Evolutionary conservation across 495 filamentous ascomycete genomes (phyloP).

Genomic region (Letharia columbiana): DNA sequence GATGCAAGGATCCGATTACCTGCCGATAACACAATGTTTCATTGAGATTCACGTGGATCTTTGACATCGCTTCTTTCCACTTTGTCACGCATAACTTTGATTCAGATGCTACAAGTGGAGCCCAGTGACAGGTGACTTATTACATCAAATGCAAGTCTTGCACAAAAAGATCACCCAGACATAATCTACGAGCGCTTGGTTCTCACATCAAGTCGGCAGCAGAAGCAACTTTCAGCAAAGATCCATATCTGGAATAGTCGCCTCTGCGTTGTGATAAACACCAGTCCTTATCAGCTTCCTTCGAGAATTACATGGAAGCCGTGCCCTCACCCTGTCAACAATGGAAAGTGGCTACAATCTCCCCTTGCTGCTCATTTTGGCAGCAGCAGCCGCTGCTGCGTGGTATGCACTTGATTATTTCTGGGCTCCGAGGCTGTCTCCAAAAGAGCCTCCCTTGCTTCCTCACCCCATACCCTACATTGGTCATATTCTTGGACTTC

Average conservation of each 20-base stretch:
- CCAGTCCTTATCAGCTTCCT: not conserved
- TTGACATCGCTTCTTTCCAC: too few relatives aligned
- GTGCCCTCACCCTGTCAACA: not conserved
- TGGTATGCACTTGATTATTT: slow-evolving; percentile 9
- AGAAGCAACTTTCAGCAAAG: not conserved
- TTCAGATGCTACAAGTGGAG: not conserved
- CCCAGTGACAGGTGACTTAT: not conserved
- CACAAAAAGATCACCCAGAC: not conserved
- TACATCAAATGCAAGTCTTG: not conserved
- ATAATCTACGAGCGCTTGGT: not conserved
- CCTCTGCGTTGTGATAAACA: not conserved
- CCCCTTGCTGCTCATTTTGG: not conserved
- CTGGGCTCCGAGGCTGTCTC: not conserved
- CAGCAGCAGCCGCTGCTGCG: not conserved
- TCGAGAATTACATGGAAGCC: not conserved
- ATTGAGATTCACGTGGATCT: too few relatives aligned
- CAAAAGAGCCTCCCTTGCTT: slow-evolving; percentile 18
- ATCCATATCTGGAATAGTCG: not conserved
- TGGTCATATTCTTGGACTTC: slow-evolving; percentile 22
- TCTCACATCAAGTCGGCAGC: not conserved
- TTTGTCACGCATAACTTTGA: not conserved
- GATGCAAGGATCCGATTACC: too few relatives aligned
- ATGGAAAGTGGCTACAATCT: not conserved
- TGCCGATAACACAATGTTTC: too few relatives aligned
- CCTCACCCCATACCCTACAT: slow-evolving; percentile 16